Conservation (phyloP, 768 basidiomycete species). For the Daedalea quercina region DNA sequence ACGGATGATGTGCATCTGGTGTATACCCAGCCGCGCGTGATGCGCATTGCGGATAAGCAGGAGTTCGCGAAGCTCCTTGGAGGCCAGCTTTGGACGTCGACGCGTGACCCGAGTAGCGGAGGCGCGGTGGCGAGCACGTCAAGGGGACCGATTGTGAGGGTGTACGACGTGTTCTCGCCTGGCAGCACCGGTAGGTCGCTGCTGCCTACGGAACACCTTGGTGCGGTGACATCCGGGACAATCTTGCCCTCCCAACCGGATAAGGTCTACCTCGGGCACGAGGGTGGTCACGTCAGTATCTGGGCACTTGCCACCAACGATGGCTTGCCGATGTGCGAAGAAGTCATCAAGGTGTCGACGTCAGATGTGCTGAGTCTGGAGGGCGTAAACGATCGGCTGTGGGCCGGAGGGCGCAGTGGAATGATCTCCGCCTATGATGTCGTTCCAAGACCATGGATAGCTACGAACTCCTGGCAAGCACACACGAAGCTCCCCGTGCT, state of each 20-base stretch:
- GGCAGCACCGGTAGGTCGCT: constrained; percentile 48
- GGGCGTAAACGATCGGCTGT: constrained; percentile 78
- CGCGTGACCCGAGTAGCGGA: constrained; percentile 37
- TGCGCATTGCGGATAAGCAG: constrained; percentile 74
- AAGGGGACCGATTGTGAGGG: constrained; percentile 65
- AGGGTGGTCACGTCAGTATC: constrained; percentile 83
- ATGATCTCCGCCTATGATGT: constrained; percentile 79
- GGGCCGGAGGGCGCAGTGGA: constrained; percentile 85
- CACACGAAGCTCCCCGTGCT: constrained; percentile 62
- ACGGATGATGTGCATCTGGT: constrained; percentile 38
- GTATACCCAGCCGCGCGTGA: constrained; percentile 45
- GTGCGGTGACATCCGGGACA: constrained; percentile 77
- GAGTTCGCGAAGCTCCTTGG: constrained; percentile 72
- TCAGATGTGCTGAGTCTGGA: constrained; percentile 81
- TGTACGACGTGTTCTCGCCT: constrained; percentile 70
- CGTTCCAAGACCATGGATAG: constrained; percentile 66
- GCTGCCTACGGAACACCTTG: constrained; percentile 63
- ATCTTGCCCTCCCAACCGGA: constrained; percentile 62
- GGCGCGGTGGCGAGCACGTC: constrained; percentile 29
- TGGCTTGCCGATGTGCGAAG: constrained; percentile 57
- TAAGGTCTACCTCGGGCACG: constrained; percentile 81
- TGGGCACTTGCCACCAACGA: constrained; percentile 58
- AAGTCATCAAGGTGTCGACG: constrained; percentile 72
- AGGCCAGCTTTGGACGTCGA: constrained; percentile 80
- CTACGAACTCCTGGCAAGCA: constrained; percentile 85